These are phyloP conservation scores for Halophytophthora batemanensis DNA, from an alignment of 352 stramenopile genomes.

Conservation along the genomic window DNA sequence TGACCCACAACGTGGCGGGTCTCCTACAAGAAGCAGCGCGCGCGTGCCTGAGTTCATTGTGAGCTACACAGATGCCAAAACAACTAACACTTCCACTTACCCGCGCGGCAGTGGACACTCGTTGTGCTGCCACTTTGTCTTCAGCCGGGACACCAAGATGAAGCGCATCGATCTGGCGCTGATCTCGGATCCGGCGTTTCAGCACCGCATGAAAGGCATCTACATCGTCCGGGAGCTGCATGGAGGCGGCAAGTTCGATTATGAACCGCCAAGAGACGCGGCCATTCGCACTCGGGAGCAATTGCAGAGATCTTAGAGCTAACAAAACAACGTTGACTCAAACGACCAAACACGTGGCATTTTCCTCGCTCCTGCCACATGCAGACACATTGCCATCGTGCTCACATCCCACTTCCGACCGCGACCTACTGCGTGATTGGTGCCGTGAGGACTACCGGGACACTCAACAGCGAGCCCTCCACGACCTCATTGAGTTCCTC, in stretches of 20 bases:
- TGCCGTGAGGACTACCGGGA: conserved; percentile 49
- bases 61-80: neutral
- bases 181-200: conserved; percentile 51
- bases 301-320: neutral
- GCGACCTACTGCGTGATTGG: conserved; percentile 19
- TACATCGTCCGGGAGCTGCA: conserved; percentile 43
- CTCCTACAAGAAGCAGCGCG: conserved; percentile 17
- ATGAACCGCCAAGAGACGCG: neutral
- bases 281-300: neutral
- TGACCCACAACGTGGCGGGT: conserved; percentile 56
- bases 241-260: conserved; percentile 14
- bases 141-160: conserved; percentile 15
- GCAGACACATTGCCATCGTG: neutral
- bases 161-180: conserved; percentile 47
- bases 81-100: conserved; percentile 4
- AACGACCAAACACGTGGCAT: neutral
- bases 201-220: conserved; percentile 48
- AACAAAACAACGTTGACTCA: neutral
- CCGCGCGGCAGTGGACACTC: conserved; percentile 11
- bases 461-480: conserved; percentile 47
- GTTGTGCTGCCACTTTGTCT: conserved; percentile 22
- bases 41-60: neutral
- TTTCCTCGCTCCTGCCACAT: neutral
- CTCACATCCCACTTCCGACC: neutral
- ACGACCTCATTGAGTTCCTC: conserved; percentile 54